phyloP scores from a whole-genome alignment of 345 rosid species.

The Reutealis trisperma region DNA sequence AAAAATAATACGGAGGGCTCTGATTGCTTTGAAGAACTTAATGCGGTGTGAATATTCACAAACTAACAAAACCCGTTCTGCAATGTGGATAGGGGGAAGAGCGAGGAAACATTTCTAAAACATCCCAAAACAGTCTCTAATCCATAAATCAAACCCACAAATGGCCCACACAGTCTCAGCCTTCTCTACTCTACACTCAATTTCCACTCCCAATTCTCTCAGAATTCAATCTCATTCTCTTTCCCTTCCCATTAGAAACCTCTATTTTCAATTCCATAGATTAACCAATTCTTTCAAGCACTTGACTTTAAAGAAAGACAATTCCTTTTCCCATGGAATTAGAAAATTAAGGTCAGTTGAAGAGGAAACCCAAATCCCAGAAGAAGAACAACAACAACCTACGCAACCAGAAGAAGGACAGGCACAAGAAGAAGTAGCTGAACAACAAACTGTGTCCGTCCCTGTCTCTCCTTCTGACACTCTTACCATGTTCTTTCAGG shows the following conservation, averaged over 20 bases:
- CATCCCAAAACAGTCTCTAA: background rate
- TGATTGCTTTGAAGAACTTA: too few species aligned
- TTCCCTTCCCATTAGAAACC: background rate
- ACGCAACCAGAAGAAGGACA: slow-evolving; percentile 19
- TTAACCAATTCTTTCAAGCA: slow-evolving; percentile 25
- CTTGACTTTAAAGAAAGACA: slow-evolving; percentile 11
- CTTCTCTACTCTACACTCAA: slow-evolving; percentile 14
- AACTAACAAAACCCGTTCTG: background rate
- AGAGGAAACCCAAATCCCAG: slow-evolving; percentile 50
- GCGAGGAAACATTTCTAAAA: background rate
- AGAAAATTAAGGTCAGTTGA: slow-evolving; percentile 51
- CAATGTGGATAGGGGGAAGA: background rate
- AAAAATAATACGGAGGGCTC: too few species aligned
- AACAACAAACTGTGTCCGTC: slow-evolving; percentile 60
- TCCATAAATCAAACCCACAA: background rate
- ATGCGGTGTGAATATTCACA: background rate
- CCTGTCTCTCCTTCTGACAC: slow-evolving; percentile 91
- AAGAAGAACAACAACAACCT: slow-evolving; percentile 26
- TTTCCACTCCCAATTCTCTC: slow-evolving; percentile 16
- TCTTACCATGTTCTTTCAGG: slow-evolving; percentile 89
- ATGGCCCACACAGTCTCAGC: slow-evolving; percentile 27
- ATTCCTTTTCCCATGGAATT: slow-evolving; percentile 5
- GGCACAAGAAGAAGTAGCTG: slow-evolving; percentile 14
- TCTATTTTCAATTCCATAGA: slow-evolving; percentile 12
- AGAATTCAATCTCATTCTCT: background rate